phyloP scores from a whole-genome alignment of 2,329 filamentous ascomycete species.

The Venturia effusa region DNA sequence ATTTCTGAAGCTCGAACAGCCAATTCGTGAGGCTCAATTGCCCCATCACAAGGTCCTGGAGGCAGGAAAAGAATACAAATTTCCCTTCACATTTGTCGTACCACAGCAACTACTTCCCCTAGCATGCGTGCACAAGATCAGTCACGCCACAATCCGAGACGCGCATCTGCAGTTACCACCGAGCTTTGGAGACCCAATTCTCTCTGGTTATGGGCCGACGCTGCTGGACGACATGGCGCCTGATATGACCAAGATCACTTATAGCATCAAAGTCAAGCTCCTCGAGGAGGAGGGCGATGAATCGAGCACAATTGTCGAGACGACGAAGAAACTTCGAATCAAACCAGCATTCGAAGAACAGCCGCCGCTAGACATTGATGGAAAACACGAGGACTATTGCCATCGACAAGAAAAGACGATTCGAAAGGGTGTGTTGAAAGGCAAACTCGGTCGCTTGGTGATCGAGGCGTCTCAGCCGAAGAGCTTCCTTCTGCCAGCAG shows the following conservation, averaged over 20 bases:
- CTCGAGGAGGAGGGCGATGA: constrained; percentile 26
- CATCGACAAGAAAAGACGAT: constrained; percentile 48
- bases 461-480: constrained; percentile 49
- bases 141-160: constrained; percentile 40
- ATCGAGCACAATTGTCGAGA: constrained; percentile 36
- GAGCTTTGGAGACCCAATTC: constrained; percentile 47
- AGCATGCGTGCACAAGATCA: constrained; percentile 44
- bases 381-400: constrained; percentile 33
- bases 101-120: constrained; percentile 49
- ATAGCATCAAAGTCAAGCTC: constrained; percentile 42
- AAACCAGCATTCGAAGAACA: constrained; percentile 48
- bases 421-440: constrained; percentile 49
- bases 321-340: constrained; percentile 46
- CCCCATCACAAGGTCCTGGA: constrained; percentile 44
- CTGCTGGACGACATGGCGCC: constrained; percentile 52
- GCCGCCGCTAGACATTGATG: constrained; percentile 41
- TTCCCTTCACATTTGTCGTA: constrained; percentile 54
- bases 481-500: constrained; percentile 38
- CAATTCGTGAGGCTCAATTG: constrained; percentile 41
- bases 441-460: constrained; percentile 45
- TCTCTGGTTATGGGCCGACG: constrained; percentile 37
- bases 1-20: constrained; percentile 52
- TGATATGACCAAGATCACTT: constrained; percentile 50
- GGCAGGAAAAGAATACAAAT: constrained; percentile 44
- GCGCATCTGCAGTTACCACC: constrained; percentile 51